phyloP scores from a whole-genome alignment of 1,139 yeast genomes.

The Geotrichum bryndzae region DNA sequence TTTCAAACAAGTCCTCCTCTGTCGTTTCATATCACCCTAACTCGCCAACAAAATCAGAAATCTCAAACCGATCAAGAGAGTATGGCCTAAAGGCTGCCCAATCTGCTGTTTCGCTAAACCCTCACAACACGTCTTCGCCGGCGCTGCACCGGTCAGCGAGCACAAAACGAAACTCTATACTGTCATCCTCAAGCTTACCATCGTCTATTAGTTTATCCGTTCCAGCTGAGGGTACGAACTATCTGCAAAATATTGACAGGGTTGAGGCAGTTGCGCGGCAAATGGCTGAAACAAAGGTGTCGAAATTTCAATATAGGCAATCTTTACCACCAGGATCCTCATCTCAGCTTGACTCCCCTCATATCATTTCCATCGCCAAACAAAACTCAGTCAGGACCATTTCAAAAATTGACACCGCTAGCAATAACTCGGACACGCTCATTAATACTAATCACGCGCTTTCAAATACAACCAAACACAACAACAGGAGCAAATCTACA shows the following conservation, averaged over 20 bases:
- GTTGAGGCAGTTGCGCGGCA: constrained; percentile 32
- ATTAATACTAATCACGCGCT: not conserved
- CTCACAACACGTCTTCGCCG: not conserved
- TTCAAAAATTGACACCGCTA: constrained; percentile 37
- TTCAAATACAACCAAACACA: not conserved
- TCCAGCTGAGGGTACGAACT: constrained; percentile 1
- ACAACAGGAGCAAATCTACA: not conserved
- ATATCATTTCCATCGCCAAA: constrained; percentile 34
- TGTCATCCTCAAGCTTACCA: not conserved
- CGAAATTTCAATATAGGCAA: constrained; percentile 13
- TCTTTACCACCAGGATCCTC: constrained; percentile 19
- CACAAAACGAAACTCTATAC: not conserved
- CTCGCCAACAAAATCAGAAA: not conserved
- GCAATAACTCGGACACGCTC: constrained; percentile 30
- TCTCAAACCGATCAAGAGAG: not conserved
- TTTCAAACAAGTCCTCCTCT: not conserved
- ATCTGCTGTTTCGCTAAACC: not conserved
- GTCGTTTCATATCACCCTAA: not conserved
- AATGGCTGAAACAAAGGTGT: constrained; percentile 25
- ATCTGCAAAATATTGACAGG: constrained; percentile 20
- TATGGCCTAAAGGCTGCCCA: not conserved
- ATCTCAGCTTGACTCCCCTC: constrained; percentile 24
- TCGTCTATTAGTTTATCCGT: not conserved
- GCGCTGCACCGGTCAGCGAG: not conserved
- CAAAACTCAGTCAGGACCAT: constrained; percentile 31